Conservation (phyloP, 768 basidiomycete species). For the Hysterangium stoloniferum region DNA sequence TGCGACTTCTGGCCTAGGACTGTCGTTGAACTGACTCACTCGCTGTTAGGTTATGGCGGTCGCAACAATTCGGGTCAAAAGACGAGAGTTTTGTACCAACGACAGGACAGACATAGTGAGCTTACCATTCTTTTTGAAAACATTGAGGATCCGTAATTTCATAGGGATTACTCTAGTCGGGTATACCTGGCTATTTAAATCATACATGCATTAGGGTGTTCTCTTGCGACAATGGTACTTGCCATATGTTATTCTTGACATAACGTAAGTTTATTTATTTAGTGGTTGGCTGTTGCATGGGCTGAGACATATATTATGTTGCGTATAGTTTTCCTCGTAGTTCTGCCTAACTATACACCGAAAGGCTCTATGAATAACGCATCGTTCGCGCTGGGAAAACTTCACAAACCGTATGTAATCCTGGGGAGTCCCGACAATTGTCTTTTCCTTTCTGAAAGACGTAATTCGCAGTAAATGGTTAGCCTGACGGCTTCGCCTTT, state of each 20-base stretch:
- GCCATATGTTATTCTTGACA: slow-evolving; percentile 31
- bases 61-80: slow-evolving; percentile 17
- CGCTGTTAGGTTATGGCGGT: no score
- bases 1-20: no score
- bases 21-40: no score
- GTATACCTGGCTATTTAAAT: slow-evolving; percentile 27
- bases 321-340: slow-evolving; percentile 30
- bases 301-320: background rate
- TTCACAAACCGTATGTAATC: slow-evolving; percentile 46
- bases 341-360: slow-evolving; percentile 57
- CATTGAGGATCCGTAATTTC: background rate
- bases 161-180: slow-evolving; percentile 22
- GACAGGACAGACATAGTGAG: no score
- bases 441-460: background rate
- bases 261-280: slow-evolving; percentile 20
- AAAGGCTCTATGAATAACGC: slow-evolving; percentile 51
- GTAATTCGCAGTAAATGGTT: slow-evolving; percentile 38
- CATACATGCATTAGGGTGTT: slow-evolving; percentile 25
- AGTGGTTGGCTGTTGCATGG: background rate
- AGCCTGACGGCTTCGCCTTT: slow-evolving; percentile 54
- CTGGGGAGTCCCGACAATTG: background rate
- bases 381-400: slow-evolving; percentile 51
- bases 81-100: background rate
- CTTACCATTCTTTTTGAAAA: background rate
- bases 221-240: slow-evolving; percentile 26